A percentile compares a stretch with the other conserved stretches of the same genome.
These are phyloP conservation scores for Croton setiger DNA, from an alignment of 441 rosid species.

Conservation along the genomic window DNA sequence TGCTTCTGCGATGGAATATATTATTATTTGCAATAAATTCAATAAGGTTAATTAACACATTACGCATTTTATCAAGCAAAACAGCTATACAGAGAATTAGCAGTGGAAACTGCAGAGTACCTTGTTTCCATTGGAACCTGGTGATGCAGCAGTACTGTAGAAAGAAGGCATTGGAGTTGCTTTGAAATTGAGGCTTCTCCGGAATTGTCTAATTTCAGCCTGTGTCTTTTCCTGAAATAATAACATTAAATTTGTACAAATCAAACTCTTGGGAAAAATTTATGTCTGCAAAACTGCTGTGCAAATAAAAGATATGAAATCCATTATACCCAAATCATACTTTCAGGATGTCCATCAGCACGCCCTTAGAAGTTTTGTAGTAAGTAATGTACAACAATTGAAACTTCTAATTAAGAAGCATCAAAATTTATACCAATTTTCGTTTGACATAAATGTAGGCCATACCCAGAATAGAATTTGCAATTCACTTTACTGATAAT, in stretches of 20 bases:
- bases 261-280: not conserved
- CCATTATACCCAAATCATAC: not conserved
- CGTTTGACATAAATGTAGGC: constrained; percentile 6
- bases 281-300: not conserved
- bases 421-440: not conserved
- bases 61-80: constrained; percentile 3
- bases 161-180: constrained; percentile 91
- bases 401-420: not conserved
- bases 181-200: constrained; percentile 78
- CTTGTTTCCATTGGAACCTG: constrained; percentile 46
- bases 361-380: not conserved
- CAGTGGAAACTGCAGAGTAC: constrained; percentile 30
- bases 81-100: constrained; percentile 1
- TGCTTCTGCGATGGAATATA: not conserved
- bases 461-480: not conserved
- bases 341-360: not conserved
- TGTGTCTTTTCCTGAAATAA: constrained; percentile 54
- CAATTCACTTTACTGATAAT: not conserved
- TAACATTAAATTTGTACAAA: not conserved
- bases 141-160: constrained; percentile 35
- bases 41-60: not conserved
- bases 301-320: not conserved
- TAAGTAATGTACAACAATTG: not conserved
- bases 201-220: constrained; percentile 58
- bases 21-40: not conserved